phyloP scores from a whole-genome alignment of 73 alveolate genomes.

The Stentor roeselii region DNA sequence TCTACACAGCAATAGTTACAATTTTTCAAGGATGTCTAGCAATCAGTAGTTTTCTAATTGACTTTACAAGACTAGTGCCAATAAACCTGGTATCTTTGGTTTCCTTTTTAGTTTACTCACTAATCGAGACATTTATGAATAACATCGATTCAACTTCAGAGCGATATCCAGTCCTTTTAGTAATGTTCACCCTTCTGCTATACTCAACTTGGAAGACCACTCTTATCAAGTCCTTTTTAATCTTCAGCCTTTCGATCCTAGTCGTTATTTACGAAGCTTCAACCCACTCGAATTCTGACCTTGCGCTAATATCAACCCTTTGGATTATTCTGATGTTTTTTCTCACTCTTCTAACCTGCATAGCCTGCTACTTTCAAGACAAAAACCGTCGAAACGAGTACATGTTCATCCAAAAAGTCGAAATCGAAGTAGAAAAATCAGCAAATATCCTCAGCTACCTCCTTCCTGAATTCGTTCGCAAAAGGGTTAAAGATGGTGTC shows the following conservation, averaged over 20 bases:
- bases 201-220: not conserved
- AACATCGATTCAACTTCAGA: no score
- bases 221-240: no score
- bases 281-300: not conserved
- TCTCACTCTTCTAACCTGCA: not conserved
- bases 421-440: constrained; percentile 4
- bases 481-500: constrained; percentile 6
- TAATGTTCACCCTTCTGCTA: no score
- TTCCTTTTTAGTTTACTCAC: no score
- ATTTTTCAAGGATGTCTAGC: no score
- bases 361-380: not conserved
- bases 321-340: not conserved
- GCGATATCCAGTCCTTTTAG: not conserved
- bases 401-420: not conserved
- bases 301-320: not conserved
- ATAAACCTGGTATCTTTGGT: no score
- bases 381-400: not conserved
- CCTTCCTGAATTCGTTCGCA: not conserved
- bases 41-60: no score
- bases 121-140: no score
- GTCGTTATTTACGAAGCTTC: not conserved
- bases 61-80: no score
- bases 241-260: no score
- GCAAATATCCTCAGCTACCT: constrained; percentile 31
- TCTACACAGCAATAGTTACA: not conserved